phyloP scores from a whole-genome alignment of 129 eudicot species.

The sunflower (Helianthus annuus) region DNA sequence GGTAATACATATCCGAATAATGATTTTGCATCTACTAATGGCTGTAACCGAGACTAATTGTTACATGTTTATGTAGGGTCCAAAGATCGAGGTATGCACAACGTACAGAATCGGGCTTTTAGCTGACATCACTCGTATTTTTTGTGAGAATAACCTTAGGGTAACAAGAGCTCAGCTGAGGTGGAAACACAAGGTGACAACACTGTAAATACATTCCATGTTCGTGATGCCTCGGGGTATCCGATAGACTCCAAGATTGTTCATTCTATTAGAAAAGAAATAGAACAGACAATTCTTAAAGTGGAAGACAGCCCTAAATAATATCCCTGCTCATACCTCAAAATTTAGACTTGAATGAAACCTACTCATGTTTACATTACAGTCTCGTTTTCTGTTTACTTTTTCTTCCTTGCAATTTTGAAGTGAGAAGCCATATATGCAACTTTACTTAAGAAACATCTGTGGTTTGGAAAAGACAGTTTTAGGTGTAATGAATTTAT shows the following conservation, averaged over 20 bases:
- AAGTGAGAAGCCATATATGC: too few relatives aligned
- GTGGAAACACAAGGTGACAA: conserved; percentile 79
- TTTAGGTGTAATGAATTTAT: too few relatives aligned
- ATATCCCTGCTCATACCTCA: conserved; percentile 41
- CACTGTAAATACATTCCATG: conserved; percentile 82
- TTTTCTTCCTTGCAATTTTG: too few relatives aligned
- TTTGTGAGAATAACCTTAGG: conserved; percentile 83
- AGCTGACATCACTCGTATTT: conserved; percentile 86
- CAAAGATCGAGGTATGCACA: conserved; percentile 91
- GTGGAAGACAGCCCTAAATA: conserved; percentile 76
- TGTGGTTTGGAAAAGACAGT: too few relatives aligned
- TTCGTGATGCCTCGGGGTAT: conserved; percentile 80
- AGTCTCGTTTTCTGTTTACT: too few relatives aligned
- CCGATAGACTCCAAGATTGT: conserved; percentile 80
- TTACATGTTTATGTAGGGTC: conserved; percentile 42
- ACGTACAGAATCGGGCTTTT: conserved; percentile 79
- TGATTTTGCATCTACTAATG: neutral
- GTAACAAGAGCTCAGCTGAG: conserved; percentile 85
- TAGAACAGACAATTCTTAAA: conserved; percentile 80
- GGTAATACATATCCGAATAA: neutral
- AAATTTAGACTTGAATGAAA: too few relatives aligned
- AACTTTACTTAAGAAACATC: too few relatives aligned
- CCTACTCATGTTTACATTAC: too few relatives aligned
- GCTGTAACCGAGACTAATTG: neutral
- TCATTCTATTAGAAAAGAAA: conserved; percentile 73